These are phyloP conservation scores for Seiridium unicorne DNA, from an alignment of 2,329 filamentous ascomycete species.

Conservation along the genomic window DNA sequence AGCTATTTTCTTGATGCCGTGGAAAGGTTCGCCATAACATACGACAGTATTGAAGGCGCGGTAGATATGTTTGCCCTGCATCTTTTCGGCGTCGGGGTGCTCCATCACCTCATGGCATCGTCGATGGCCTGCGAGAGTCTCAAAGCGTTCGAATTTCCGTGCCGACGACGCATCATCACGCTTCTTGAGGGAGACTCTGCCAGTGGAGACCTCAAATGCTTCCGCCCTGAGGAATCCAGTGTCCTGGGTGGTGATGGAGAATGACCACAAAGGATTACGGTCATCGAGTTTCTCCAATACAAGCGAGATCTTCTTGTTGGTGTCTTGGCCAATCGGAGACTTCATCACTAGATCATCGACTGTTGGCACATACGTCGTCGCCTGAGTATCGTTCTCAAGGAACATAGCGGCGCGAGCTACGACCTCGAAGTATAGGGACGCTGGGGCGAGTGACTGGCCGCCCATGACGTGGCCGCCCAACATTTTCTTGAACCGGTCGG, in stretches of 20 bases:
- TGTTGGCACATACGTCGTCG: slow-evolving; percentile 10
- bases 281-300: slow-evolving; percentile 7
- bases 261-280: slow-evolving; percentile 10
- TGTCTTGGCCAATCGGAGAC: slow-evolving; percentile 8
- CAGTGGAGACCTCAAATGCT: slow-evolving; percentile 11
- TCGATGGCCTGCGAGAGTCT: slow-evolving; percentile 25
- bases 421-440: slow-evolving; percentile 26
- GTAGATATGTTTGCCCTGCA: slow-evolving; percentile 32
- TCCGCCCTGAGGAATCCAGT: neutral
- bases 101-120: slow-evolving; percentile 20
- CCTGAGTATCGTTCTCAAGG: slow-evolving; percentile 26
- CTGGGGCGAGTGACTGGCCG: slow-evolving; percentile 22
- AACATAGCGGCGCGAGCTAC: slow-evolving; percentile 12
- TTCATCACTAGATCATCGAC: slow-evolving; percentile 14
- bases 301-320: slow-evolving; percentile 9
- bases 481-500: slow-evolving; percentile 14
- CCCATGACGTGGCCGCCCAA: slow-evolving; percentile 21
- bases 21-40: slow-evolving; percentile 22
- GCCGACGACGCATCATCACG: slow-evolving; percentile 17
- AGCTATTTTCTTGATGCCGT: slow-evolving; percentile 21
- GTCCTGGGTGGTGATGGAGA: slow-evolving; percentile 11
- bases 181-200: slow-evolving; percentile 7
- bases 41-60: slow-evolving; percentile 26
- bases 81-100: slow-evolving; percentile 22
- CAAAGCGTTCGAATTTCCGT: slow-evolving; percentile 25